A percentile compares a stretch with the other conserved stretches of the same genome.
Conservation (phyloP, 73 alveolate species). For the Paramecium sonneborni region DNA sequence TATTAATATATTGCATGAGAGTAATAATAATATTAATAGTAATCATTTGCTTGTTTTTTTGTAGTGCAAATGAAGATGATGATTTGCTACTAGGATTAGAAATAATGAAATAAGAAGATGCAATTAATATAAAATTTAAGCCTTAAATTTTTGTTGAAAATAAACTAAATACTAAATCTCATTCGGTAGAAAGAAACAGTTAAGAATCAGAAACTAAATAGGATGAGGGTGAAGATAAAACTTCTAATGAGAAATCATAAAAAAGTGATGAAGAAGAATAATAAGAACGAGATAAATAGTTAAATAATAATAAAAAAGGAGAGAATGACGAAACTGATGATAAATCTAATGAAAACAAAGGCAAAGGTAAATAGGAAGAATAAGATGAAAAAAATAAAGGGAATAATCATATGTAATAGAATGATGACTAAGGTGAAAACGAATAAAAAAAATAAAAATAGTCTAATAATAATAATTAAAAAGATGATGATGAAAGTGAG, state of each 20-base stretch:
- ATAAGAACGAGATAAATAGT: neutral
- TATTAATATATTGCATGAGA: neutral
- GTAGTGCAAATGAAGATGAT: neutral
- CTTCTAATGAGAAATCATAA: neutral
- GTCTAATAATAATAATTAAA: neutral
- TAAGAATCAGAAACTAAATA: neutral
- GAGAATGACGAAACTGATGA: neutral
- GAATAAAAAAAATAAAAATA: neutral
- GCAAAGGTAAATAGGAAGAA: neutral
- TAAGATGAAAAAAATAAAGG: neutral
- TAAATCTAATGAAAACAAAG: neutral
- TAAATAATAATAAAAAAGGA: neutral
- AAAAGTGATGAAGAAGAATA: conserved; percentile 19
- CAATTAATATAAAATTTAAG: neutral
- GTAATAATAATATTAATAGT: neutral
- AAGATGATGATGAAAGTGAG: neutral
- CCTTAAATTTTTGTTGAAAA: neutral
- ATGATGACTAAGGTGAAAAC: neutral
- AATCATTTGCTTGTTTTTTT: neutral
- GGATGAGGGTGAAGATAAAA: neutral
- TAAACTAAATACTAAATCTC: neutral
- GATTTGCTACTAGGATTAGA: neutral
- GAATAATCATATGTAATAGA: neutral
- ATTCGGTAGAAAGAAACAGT: neutral
- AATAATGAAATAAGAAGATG: neutral